Base-by-base conservation (phyloP, 805 yeast genomes). In the Saccharomycopsis sp. region DNA sequence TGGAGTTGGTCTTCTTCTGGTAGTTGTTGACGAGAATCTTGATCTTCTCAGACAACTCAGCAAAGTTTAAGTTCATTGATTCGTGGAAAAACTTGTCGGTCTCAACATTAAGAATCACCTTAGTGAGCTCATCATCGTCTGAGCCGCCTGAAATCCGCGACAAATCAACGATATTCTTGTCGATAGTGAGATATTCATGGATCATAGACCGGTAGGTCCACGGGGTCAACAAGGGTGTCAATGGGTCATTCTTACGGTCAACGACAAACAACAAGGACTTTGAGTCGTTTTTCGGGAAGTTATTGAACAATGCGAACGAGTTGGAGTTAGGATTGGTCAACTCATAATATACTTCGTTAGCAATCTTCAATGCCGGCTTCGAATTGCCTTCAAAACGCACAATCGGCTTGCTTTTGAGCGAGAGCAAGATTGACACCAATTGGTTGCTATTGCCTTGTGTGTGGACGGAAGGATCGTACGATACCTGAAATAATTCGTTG, bases 181-280 rank as follows among this genome's bases (percentile, higher is more conserved):
- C 74, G 59, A 94, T 88, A 1, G 93, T 96, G 34, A 94, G 75
- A 22, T 91, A 78, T 69, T 96, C 98, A 69, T 93, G 96, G 17
- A 94, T 89, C 98, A 94, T 93, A 1, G 97, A 88, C 69, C 93
- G 98, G 72, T 90, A 94, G 1, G 99, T 92, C 99, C 99, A 94
- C 1, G 98, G 99, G 47, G 86, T 82, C 54, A 94, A 73, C 34
- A 94, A 77, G 1, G 99, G 97, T 0, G 99, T 93, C 14, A 93
- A 76, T 1, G 99, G 97, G 71, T 94, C 99, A 67, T 83, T 87
- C 59, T 84, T 81, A 56, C 99, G 78, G 70, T 94, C 98, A 53
- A 94, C 67, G 1, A 94, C 75, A 12, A 94, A 70, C 53, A 96
- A 72, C 5, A 87, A 66, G 1, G 97, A 96, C 1, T 91, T 82